Percentiles rank a stretch among this genome's conserved stretches.
phyloP scores from a whole-genome alignment of 306 rosid species.

The Malus orientalis region DNA sequence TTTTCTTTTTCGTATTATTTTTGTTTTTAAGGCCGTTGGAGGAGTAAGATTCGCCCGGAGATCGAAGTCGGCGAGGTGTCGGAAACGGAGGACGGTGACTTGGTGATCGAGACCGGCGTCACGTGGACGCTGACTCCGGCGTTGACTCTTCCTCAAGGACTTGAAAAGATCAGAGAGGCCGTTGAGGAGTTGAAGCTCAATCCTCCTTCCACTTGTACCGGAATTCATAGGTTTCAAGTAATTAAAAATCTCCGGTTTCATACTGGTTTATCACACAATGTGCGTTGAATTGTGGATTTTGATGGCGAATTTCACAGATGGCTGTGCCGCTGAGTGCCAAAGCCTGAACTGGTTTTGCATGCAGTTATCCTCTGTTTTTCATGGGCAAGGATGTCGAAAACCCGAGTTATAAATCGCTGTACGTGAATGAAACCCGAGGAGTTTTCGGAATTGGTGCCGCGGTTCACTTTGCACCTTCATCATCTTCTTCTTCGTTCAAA shows the following conservation, averaged over 20 bases:
- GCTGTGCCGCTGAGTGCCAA: constrained; percentile 77
- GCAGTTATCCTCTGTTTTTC: constrained; percentile 65
- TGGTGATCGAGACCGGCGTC: constrained; percentile 61
- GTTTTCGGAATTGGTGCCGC: constrained; percentile 80
- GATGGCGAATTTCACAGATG: constrained; percentile 45
- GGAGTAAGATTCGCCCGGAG: constrained; percentile 28
- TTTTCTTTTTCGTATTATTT: not conserved
- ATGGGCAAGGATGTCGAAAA: constrained; percentile 51
- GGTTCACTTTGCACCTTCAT: constrained; percentile 38
- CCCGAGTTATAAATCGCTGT: constrained; percentile 44
- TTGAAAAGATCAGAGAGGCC: constrained; percentile 52
- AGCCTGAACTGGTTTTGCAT: constrained; percentile 75
- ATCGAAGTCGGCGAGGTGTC: constrained; percentile 9
- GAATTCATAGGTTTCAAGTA: constrained; percentile 77
- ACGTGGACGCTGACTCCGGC: constrained; percentile 62
- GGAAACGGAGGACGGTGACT: constrained; percentile 14
- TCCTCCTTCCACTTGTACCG: constrained; percentile 45
- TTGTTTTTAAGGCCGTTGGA: not conserved
- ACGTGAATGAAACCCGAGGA: constrained; percentile 57
- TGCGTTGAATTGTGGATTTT: not conserved
- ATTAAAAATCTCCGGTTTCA: not conserved
- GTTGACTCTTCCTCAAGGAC: constrained; percentile 63
- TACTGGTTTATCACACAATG: not conserved
- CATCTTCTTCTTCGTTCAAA: constrained; percentile 26
- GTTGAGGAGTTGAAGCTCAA: constrained; percentile 44